Evolutionary conservation across 257 asterid genomes (phyloP).

Genomic region (Ilex asprella): DNA sequence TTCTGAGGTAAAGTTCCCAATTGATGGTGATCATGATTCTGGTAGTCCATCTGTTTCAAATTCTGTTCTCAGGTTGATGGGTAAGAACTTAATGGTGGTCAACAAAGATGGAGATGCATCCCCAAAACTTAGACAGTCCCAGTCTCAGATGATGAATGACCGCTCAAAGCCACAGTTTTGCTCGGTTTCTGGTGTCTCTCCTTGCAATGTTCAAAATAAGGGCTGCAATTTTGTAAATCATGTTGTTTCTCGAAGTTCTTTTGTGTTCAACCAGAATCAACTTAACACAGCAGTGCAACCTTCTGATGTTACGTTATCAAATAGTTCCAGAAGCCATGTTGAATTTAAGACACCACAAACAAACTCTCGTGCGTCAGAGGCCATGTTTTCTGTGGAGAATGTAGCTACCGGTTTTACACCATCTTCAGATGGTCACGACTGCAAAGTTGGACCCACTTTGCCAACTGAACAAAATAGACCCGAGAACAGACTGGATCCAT

Average conservation of each 20-base stretch:
- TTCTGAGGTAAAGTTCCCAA: constrained; percentile 33
- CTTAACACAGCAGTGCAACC: constrained; percentile 20
- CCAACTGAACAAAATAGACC: constrained; percentile 23
- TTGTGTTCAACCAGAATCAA: constrained; percentile 18
- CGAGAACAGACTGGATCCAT: constrained; percentile 13
- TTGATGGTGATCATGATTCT: constrained; percentile 29
- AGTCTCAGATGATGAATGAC: constrained; percentile 17
- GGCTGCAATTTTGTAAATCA: constrained; percentile 20
- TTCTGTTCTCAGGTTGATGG: constrained; percentile 87
- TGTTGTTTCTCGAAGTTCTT: constrained; percentile 20
- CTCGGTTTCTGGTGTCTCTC: constrained; percentile 18
- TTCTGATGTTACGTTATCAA: constrained; percentile 27
- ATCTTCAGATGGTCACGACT: constrained; percentile 21
- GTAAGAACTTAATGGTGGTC: constrained; percentile 79
- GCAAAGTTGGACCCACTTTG: constrained; percentile 22
- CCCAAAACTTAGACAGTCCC: constrained; percentile 26
- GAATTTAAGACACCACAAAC: constrained; percentile 21
- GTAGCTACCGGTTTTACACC: constrained; percentile 20
- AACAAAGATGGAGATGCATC: constrained; percentile 46
- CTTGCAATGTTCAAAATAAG: constrained; percentile 21
- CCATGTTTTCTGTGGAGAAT: constrained; percentile 24
- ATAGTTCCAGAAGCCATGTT: constrained; percentile 25
- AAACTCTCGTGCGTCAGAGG: constrained; percentile 23
- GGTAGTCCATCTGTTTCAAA: constrained; percentile 52
- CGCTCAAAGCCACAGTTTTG: constrained; percentile 17